Base-by-base conservation (phyloP, 306 rosid species). In the Glycyrrhiza uralensis region DNA sequence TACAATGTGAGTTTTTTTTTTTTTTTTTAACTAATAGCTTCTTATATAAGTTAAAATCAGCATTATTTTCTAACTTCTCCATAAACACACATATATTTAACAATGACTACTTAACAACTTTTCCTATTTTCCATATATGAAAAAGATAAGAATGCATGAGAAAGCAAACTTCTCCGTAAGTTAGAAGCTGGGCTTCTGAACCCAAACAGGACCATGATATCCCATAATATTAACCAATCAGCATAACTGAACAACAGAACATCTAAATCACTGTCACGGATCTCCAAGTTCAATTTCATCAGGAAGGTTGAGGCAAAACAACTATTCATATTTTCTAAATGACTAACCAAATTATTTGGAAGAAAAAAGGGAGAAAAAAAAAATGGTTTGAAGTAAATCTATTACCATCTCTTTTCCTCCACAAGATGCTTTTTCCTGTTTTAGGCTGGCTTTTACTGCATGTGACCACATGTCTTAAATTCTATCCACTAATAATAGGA, bases 371-470 rank as follows among this genome's bases (percentile, higher is more conserved):
- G 10, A 17, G 19, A 42, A 19, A 2, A 13, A 20, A 33, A 11
- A 50, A 52, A 12, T 33, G 17, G 49, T 63, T 49, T 18, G 8
- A 42, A n/a, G 30, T 19, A 29, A 26, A 56, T 55, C 45, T 39
- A 64, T 59, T 18, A 8, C 4, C 33, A 55, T 55, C 15, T n/a
- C 33, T 45, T 49, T 63, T 24, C 66, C 70, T 61, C 9, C 52
- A 32, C 44, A 44, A 50, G 74, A 55, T 30, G 69, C 52, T 44
- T 71, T 51, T 28, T 30, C 47, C 64, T 5, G 46, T 18, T 64
- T 50, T 52, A 32, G 50, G 15, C 11, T 5, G 6, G 26, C 36
- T 42, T 71, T 60, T 61, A 20, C 28, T 13, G 49, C 42, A 61
- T 45, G 59, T 11, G 51, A 76, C n/a, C 26, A 9, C 66, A 55